Conservation (phyloP, 371 early-diverging fungal genomes). For the Spraguea lophii region DNA sequence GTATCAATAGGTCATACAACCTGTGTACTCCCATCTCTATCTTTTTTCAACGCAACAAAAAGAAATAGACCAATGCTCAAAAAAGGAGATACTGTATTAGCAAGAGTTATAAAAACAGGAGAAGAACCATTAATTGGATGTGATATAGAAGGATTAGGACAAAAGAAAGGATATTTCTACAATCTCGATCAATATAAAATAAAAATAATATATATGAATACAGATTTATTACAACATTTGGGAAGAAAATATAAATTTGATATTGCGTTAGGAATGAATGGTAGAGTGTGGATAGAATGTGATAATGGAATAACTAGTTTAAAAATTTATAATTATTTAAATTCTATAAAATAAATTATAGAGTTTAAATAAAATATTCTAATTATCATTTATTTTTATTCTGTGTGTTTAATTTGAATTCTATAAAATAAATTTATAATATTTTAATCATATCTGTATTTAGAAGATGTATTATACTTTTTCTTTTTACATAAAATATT, state of each 20-base stretch:
- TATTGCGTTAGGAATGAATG: constrained; percentile 36
- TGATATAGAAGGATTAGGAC: constrained; percentile 32
- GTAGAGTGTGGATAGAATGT: constrained; percentile 26
- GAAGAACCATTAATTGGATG: constrained; percentile 31
- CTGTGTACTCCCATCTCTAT: constrained; percentile 32
- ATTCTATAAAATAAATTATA: too few relatives aligned
- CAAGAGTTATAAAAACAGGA: constrained; percentile 24
- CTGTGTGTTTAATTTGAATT: background rate
- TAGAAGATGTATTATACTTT: constrained; percentile 21
- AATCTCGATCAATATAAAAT: constrained; percentile 21
- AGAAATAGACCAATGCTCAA: constrained; percentile 37
- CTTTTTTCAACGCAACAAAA: constrained; percentile 43
- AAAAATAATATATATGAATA: constrained; percentile 26
- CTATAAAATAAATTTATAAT: background rate
- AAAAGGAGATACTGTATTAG: constrained; percentile 28
- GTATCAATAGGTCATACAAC: constrained; percentile 18
- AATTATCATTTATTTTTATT: background rate
- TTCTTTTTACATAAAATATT: constrained; percentile 25
- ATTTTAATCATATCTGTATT: background rate
- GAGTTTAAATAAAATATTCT: background rate
- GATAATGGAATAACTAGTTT: constrained; percentile 6
- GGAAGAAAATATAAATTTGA: constrained; percentile 18
- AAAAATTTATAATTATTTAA: constrained; percentile 13
- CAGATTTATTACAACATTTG: constrained; percentile 8
- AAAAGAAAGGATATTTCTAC: constrained; percentile 20